These are phyloP conservation scores for Coleophoma cylindrospora DNA, from an alignment of 2,329 filamentous ascomycete genomes.

Conservation along the genomic window DNA sequence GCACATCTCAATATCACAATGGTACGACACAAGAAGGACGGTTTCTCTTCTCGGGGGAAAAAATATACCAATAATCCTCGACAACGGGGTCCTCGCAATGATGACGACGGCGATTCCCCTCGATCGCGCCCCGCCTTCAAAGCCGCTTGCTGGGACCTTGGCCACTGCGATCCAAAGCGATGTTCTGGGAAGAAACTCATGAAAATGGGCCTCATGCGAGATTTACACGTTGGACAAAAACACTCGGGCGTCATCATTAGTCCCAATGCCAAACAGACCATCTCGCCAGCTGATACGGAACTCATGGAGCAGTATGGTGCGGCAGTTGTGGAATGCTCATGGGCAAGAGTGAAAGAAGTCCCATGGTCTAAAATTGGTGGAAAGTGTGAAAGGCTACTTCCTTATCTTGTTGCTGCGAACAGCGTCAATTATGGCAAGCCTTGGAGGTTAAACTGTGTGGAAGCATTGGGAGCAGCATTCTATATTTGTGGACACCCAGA, in stretches of 20 bases:
- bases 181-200: conserved; percentile 96
- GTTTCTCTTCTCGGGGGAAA: conserved; percentile 54
- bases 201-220: conserved; percentile 87
- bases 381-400: conserved; percentile 83
- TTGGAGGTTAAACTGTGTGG: conserved; percentile 92
- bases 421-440: conserved; percentile 96
- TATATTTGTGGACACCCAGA: conserved; percentile 87
- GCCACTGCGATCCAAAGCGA: conserved; percentile 94
- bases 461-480: conserved; percentile 89
- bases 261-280: conserved; percentile 81
- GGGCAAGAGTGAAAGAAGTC: conserved; percentile 88
- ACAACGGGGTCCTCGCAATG: conserved; percentile 43
- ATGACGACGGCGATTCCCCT: conserved; percentile 33
- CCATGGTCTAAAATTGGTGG: conserved; percentile 90
- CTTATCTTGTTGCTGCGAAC: conserved; percentile 95
- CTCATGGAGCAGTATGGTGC: conserved; percentile 85
- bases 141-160: conserved; percentile 95
- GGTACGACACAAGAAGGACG: conserved; percentile 96
- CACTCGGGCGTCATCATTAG: conserved; percentile 90
- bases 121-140: conserved; percentile 60
- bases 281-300: conserved; percentile 78
- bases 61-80: conserved; percentile 58
- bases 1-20: conserved; percentile 39
- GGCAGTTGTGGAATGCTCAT: conserved; percentile 94
- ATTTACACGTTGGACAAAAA: conserved; percentile 86